Evolutionary conservation across 768 basidiomycete species (phyloP).

Genomic region (Cystofilobasidium bisporidii): DNA sequence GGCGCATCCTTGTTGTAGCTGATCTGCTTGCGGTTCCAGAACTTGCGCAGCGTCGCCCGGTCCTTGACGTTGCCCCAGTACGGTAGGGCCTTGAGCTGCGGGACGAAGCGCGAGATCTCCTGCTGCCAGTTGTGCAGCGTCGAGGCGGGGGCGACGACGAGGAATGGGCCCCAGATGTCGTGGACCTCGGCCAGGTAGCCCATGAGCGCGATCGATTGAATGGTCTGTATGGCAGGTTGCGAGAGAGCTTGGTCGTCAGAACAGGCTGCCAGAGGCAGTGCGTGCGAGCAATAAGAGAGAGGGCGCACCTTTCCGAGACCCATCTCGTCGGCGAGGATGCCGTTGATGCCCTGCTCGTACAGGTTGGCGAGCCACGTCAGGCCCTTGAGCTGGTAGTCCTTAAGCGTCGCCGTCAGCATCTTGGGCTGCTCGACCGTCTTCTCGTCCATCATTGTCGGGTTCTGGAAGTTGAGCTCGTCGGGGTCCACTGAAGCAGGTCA

Average conservation of each 20-base stretch:
- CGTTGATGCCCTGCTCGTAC: constrained; percentile 98
- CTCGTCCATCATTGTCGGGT: constrained; percentile 80
- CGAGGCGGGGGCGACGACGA: constrained; percentile 93
- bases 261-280: no score
- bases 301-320: constrained; percentile 48
- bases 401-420: constrained; percentile 92
- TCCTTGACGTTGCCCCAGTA: constrained; percentile 99
- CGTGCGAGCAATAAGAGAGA: constrained; percentile 8
- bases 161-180: constrained; percentile 98
- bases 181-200: constrained; percentile 94
- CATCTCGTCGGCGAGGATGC: constrained; percentile 98
- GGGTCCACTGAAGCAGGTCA: constrained; percentile 60
- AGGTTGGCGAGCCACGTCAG: constrained; percentile 95
- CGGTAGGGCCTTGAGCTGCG: constrained; percentile 81
- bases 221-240: constrained; percentile 47
- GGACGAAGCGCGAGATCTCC: constrained; percentile 91
- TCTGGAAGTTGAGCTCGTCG: constrained; percentile 98
- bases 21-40: constrained; percentile 97
- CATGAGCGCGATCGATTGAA: constrained; percentile 92
- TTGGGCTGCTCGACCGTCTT: constrained; percentile 81
- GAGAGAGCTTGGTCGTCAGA: not conserved
- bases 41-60: constrained; percentile 82
- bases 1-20: constrained; percentile 90
- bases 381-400: constrained; percentile 97
- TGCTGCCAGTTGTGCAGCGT: constrained; percentile 99